phyloP scores from a whole-genome alignment of 257 asterid species.

The Paulownia fortunei region DNA sequence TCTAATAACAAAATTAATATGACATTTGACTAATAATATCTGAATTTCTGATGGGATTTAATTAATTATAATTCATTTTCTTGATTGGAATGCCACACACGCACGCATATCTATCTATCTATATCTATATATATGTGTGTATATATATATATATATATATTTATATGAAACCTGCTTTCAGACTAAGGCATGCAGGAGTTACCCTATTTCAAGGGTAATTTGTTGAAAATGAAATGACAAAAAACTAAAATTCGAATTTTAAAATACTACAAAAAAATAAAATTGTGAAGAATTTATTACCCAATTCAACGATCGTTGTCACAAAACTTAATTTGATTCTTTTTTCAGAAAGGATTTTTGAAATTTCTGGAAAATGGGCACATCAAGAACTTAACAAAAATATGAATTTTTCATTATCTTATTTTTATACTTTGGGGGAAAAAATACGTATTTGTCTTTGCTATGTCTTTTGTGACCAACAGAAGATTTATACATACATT shows the following conservation, averaged over 20 bases:
- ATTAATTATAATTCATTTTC: too few relatives aligned
- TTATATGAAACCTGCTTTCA: not conserved
- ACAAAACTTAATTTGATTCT: not conserved
- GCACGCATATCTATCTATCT: too few relatives aligned
- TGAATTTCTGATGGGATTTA: too few relatives aligned
- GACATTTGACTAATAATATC: too few relatives aligned
- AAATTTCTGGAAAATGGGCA: not conserved
- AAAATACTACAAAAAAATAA: not conserved
- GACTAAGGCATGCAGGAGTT: not conserved
- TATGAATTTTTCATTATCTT: not conserved
- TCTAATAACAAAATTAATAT: too few relatives aligned
- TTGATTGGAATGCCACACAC: too few relatives aligned
- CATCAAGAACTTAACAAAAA: too few relatives aligned
- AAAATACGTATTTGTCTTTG: not conserved
- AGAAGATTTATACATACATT: not conserved
- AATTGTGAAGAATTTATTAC: not conserved
- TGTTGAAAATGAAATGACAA: conserved; percentile 8
- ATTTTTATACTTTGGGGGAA: not conserved
- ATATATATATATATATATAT: not conserved
- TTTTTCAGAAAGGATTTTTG: not conserved
- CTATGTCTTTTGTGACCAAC: not conserved
- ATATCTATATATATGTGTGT: too few relatives aligned
- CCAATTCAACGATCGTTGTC: not conserved
- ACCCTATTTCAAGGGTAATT: conserved; percentile 14
- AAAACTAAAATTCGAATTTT: not conserved